These are phyloP conservation scores for Tricholoma furcatifolium DNA, from an alignment of 768 basidiomycete genomes.

Conservation along the genomic window DNA sequence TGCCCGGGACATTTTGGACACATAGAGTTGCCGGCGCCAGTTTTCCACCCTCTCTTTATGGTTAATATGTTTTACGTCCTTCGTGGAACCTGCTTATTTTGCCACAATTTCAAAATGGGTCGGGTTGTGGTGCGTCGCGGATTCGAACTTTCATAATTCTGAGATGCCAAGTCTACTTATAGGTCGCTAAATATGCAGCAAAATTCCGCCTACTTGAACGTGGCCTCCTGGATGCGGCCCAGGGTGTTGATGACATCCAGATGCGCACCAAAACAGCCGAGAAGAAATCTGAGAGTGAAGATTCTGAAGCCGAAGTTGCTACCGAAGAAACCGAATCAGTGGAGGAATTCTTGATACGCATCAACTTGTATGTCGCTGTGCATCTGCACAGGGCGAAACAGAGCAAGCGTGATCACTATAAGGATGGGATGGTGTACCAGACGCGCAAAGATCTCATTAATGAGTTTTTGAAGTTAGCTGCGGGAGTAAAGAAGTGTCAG, in stretches of 20 bases:
- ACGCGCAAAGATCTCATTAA: conserved; percentile 78
- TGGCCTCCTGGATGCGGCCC: conserved; percentile 82
- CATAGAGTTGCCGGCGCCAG: conserved; percentile 92
- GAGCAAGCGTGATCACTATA: conserved; percentile 80
- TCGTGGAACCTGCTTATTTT: conserved; percentile 88
- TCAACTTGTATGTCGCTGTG: conserved; percentile 67
- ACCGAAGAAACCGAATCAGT: conserved; percentile 50
- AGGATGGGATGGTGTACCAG: conserved; percentile 86
- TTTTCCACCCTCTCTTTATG: conserved; percentile 97
- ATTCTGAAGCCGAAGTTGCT: conserved; percentile 35
- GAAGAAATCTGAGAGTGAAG: conserved; percentile 29
- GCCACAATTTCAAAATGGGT: conserved; percentile 86
- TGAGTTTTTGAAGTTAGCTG: conserved; percentile 69
- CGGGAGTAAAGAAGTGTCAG: conserved; percentile 71
- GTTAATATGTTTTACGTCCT: conserved; percentile 84
- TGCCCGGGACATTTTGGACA: conserved; percentile 99
- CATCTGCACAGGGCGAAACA: conserved; percentile 45
- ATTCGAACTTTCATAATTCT: not conserved
- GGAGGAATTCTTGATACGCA: conserved; percentile 58
- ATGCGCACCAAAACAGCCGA: conserved; percentile 29
- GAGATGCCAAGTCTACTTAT: conserved; percentile 10
- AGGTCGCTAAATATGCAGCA: conserved; percentile 83
- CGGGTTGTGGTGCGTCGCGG: conserved; percentile 56
- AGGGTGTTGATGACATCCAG: conserved; percentile 69
- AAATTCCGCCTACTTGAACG: conserved; percentile 87